phyloP scores from a whole-genome alignment of 2,329 filamentous ascomycete species.

The Fusarium chuoi region DNA sequence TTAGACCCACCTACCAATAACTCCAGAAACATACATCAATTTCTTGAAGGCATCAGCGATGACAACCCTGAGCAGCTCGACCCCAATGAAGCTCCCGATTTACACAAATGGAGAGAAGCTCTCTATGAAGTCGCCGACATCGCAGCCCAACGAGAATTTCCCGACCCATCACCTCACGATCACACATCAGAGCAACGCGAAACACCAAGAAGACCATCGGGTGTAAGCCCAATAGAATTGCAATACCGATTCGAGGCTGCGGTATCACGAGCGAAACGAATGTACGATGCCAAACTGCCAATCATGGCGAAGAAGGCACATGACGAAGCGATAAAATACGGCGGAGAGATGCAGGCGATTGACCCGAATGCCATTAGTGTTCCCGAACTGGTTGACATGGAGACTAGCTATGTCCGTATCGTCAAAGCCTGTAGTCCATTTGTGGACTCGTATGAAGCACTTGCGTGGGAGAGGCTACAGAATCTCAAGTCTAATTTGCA shows the following conservation, averaged over 20 bases:
- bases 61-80: neutral
- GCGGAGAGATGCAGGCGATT: neutral
- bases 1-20: neutral
- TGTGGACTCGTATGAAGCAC: neutral
- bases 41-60: constrained; percentile 4
- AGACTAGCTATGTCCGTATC: constrained; percentile 5
- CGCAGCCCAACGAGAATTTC: neutral
- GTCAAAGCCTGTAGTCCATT: neutral
- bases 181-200: neutral
- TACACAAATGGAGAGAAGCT: constrained; percentile 1
- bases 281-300: neutral
- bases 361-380: neutral
- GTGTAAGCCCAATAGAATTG: neutral
- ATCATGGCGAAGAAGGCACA: constrained; percentile 15
- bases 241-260: constrained; percentile 5
- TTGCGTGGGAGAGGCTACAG: constrained; percentile 1
- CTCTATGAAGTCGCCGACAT: constrained; percentile 3
- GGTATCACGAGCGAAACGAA: neutral
- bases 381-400: neutral
- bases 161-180: neutral
- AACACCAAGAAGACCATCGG: neutral
- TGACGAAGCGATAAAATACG: constrained; percentile 7
- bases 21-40: neutral
- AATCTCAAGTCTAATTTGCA: neutral
- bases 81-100: neutral